Base-by-base conservation (phyloP, 352 stramenopile species). In the Blastocystis sp. region DNA sequence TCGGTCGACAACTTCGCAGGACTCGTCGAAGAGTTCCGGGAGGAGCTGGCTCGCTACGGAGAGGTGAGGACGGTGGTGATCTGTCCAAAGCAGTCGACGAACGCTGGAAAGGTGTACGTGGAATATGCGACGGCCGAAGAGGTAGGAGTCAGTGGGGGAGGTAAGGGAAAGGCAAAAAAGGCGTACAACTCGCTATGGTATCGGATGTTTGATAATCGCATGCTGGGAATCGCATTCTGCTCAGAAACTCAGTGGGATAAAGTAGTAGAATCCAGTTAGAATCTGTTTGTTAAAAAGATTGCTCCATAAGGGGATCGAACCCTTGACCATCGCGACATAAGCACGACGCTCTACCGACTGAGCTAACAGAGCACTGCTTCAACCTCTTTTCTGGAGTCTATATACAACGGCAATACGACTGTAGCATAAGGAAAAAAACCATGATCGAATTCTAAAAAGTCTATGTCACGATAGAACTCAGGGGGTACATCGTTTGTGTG, bases 241-340 rank as follows among this genome's bases (percentile, higher is more conserved):
- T 80, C 70, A 20, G 9, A 80, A 41, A 26, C 11, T 34, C 70
- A 64, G 45, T 80, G 34, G 50, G 34, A 61, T 4, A 23, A 64
- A 9, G 0, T 68, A 37, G 29, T 34, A 34, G 29, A 68, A 37
- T 59, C 11, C 50, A 59, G 20, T n/a, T 59, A 59, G 20, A 59
- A 59, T n/a, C 20, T 77, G 66, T 77, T 77, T 77, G 39, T 56
- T 77, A 34, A 55, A 77, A 77, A 56, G 56, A n/a, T 37, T 77
- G 66, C 66, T 77, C 66, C 66, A n/a, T 77, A 45, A 53, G 66
- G 66, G 66, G 66, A 77, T 77, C 66, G 66, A 77, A 77, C 66
- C 66, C 66, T 53, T 45, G 66, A 77, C 66, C 66, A 77, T 77
- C 66, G 66, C 66, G 66, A 77, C 66, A 77, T 77, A 77, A 77